Percentiles rank a stretch among this genome's conserved stretches.
Conservation (phyloP, 78 protist genomes). For the Creolimax fragrantissima region DNA sequence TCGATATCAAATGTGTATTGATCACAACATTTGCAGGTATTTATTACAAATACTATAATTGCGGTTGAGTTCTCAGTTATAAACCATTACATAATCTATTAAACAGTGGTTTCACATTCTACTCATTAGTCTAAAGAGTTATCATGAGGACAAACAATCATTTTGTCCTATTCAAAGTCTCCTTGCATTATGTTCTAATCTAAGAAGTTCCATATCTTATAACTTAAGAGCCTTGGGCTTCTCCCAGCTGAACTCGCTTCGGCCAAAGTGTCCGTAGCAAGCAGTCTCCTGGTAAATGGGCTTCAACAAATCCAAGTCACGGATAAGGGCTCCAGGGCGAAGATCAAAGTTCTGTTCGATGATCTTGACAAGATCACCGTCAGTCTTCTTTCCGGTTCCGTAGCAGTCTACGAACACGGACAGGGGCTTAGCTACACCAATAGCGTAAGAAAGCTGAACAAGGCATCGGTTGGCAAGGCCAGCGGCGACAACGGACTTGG, state of each 20-base stretch:
- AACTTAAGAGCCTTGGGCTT: conserved; percentile 63
- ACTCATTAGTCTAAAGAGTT: too few relatives aligned
- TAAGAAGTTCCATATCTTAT: too few relatives aligned
- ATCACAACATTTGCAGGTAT: too few relatives aligned
- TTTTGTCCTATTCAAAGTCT: too few relatives aligned
- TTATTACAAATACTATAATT: too few relatives aligned
- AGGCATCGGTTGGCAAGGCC: conserved; percentile 79
- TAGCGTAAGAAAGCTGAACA: conserved; percentile 98
- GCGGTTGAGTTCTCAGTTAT: too few relatives aligned
- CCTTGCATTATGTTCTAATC: too few relatives aligned
- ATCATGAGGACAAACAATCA: too few relatives aligned
- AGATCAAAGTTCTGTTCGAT: conserved; percentile 90
- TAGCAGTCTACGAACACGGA: conserved; percentile 93
- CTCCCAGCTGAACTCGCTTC: conserved; percentile 94
- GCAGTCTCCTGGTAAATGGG: conserved; percentile 84
- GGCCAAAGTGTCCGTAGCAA: conserved; percentile 97
- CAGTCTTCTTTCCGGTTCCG: conserved; percentile 84
- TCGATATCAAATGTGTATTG: too few relatives aligned
- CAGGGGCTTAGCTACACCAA: conserved; percentile 98
- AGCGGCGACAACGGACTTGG: conserved; percentile 96
- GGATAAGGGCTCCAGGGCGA: conserved; percentile 86
- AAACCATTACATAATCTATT: too few relatives aligned
- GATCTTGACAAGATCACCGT: conserved; percentile 76
- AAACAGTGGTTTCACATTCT: too few relatives aligned
- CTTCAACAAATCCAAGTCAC: conserved; percentile 64